Evolutionary conservation across 2,329 filamentous ascomycete species (phyloP), one percentile per base, ranked within the genome.

Genomic region (Cytospora leucostoma): DNA sequence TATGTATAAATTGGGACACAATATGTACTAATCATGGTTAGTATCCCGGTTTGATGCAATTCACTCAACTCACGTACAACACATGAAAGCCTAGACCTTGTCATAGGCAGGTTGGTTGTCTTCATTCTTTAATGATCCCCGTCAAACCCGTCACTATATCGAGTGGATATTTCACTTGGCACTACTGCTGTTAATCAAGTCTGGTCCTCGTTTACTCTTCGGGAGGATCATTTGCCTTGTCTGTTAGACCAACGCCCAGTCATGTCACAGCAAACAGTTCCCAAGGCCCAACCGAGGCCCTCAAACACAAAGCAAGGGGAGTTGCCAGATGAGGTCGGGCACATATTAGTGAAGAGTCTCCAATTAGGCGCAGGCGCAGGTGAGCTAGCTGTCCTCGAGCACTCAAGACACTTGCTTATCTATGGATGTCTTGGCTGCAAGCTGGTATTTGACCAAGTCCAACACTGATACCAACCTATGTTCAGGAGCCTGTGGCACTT

Each of bases 301-400:
- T 17, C 57, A n/a, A 33, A 50, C 33, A 34, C 62, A 19, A 65
- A 62, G 51, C 49, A 58, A 32, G 10, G 19, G 19, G 59, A 80
- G 11, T 68, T 82, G 27, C 76, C 81, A 15, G 77, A 77, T 6
- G 78, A 79, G 57, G 65, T 83, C 7, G 67, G 75, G 7, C 77
- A 81, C 1, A 75, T 84, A 10, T 67, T 85, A 19, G 71, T 74
- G 10, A 80, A 82, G 21, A 81, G 86, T 27, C 71, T 89, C 56
- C 83, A 86, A 69, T 78, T 88, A 62, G 88, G 88, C 34, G 79
- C 79, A n/a, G 73, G 82, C 61, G 79, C 81, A 61, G 88, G 88
- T 90, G 37, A 27, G 32, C 17, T 10, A 27, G 32, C 17, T 10
- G 35, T 37, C 12, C 8, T 37, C 35, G 7, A 7, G n/a, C 13